Percentiles rank a stretch among this genome's conserved stretches.
phyloP scores from a whole-genome alignment of 2,329 filamentous ascomycete species.

The Fusarium camptoceras region DNA sequence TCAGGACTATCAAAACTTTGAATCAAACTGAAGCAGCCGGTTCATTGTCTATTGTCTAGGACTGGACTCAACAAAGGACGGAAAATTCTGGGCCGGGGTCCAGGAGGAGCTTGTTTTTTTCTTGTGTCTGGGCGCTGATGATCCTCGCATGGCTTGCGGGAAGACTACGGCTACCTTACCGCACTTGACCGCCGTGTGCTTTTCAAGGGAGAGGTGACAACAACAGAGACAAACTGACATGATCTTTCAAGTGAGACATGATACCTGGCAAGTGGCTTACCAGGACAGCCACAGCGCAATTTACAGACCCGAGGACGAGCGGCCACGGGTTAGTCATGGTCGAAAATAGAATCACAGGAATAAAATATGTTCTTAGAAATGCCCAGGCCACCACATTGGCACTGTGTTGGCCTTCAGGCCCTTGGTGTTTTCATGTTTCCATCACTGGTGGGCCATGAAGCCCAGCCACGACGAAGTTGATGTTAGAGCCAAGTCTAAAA shows the following conservation, averaged over 20 bases:
- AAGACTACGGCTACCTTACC: conserved; percentile 25
- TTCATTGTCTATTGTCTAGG: conserved; percentile 11
- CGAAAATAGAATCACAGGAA: conserved; percentile 20
- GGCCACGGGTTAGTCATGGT: conserved; percentile 26
- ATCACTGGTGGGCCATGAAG: conserved; percentile 30
- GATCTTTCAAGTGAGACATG: conserved; percentile 40
- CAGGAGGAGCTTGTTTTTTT: conserved; percentile 17
- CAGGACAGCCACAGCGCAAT: conserved; percentile 46
- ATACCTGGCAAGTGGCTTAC: conserved; percentile 41
- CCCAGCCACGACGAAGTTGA: conserved; percentile 38
- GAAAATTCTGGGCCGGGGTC: conserved; percentile 27
- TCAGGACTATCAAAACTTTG: conserved; percentile 36
- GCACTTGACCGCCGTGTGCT: conserved; percentile 35
- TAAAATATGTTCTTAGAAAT: conserved; percentile 22
- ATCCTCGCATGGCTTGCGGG: conserved; percentile 22
- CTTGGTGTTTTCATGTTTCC: conserved; percentile 36
- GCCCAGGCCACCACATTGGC: conserved; percentile 26
- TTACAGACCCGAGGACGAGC: conserved; percentile 38
- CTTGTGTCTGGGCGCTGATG: conserved; percentile 15
- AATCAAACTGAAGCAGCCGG: conserved; percentile 34
- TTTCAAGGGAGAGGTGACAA: conserved; percentile 38
- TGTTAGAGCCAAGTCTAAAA: conserved; percentile 15
- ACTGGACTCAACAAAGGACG: conserved; percentile 31
- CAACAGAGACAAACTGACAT: conserved; percentile 32
- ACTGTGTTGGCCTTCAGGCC: conserved; percentile 42